These are phyloP conservation scores for Escallonia rubra DNA, from an alignment of 129 eudicot genomes.

Conservation along the genomic window DNA sequence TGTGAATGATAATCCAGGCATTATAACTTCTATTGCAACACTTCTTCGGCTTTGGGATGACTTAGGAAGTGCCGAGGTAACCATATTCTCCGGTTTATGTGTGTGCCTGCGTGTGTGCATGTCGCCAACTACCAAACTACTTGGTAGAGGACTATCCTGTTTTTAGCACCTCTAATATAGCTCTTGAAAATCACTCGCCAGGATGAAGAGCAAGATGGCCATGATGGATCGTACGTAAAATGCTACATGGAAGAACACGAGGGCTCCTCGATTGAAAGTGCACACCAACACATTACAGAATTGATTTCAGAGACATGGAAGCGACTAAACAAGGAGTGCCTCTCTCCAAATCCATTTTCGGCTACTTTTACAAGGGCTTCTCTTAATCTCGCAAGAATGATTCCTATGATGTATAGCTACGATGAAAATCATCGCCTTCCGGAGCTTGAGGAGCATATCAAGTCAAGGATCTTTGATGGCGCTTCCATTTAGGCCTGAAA, in stretches of 20 bases:
- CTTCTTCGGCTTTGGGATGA: constrained; percentile 78
- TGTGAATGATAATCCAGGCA: constrained; percentile 19
- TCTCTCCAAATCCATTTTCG: constrained; percentile 23
- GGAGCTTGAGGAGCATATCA: constrained; percentile 31
- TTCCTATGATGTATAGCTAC: constrained; percentile 50
- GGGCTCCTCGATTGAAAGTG: constrained; percentile 23
- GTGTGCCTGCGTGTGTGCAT: too few species aligned
- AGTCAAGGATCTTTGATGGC: neutral
- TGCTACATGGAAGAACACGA: constrained; percentile 47
- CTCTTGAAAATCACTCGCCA: constrained; percentile 1
- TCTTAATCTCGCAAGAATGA: constrained; percentile 52
- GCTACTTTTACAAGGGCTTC: constrained; percentile 32
- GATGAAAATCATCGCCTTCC: constrained; percentile 51
- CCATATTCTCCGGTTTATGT: neutral
- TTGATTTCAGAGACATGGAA: constrained; percentile 54
- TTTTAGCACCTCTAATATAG: too few species aligned
- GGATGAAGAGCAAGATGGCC: constrained; percentile 62
- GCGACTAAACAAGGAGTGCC: constrained; percentile 37
- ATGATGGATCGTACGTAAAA: constrained; percentile 52
- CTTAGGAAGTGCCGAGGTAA: constrained; percentile 46
- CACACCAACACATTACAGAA: constrained; percentile 29
- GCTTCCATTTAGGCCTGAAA: too few species aligned
- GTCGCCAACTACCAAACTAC: too few species aligned
- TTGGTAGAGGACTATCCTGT: too few species aligned
- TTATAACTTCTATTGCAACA: constrained; percentile 31